Conservation (phyloP, 2,329 filamentous ascomycete species). For the Nannizziopsis arthrosporioides region DNA sequence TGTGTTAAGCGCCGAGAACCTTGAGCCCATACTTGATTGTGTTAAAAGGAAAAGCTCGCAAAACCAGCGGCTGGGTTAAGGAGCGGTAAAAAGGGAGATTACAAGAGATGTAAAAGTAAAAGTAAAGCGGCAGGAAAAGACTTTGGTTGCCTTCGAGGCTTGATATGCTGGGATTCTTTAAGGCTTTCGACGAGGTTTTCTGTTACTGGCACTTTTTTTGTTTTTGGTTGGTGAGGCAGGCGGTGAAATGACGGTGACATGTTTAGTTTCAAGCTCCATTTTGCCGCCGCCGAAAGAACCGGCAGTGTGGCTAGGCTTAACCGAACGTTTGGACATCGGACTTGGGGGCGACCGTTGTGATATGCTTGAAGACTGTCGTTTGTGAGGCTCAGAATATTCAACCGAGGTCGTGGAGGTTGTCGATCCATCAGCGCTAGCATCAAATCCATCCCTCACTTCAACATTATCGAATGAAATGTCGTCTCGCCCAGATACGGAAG, state of each 20-base stretch:
- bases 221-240: conserved; percentile 22
- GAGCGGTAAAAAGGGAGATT: background rate
- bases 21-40: background rate
- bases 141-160: background rate
- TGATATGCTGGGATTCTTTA: too few species aligned
- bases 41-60: too few species aligned
- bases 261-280: conserved; percentile 26
- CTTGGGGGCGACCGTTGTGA: conserved; percentile 24
- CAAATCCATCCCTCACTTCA: conserved; percentile 37
- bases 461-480: conserved; percentile 38
- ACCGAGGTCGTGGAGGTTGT: conserved; percentile 24
- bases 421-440: conserved; percentile 21
- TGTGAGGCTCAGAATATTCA: conserved; percentile 26
- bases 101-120: background rate
- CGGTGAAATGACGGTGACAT: conserved; percentile 29
- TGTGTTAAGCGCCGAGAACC: background rate
- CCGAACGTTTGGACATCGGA: conserved; percentile 20
- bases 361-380: conserved; percentile 20
- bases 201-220: conserved; percentile 21
- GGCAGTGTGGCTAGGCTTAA: conserved; percentile 7
- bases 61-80: background rate
- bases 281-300: background rate
- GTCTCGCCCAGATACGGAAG: conserved; percentile 43
- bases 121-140: background rate
- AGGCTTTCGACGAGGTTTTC: conserved; percentile 15